Evolutionary conservation across 306 rosid genomes (phyloP).

Genomic region (Cicer judaicum): DNA sequence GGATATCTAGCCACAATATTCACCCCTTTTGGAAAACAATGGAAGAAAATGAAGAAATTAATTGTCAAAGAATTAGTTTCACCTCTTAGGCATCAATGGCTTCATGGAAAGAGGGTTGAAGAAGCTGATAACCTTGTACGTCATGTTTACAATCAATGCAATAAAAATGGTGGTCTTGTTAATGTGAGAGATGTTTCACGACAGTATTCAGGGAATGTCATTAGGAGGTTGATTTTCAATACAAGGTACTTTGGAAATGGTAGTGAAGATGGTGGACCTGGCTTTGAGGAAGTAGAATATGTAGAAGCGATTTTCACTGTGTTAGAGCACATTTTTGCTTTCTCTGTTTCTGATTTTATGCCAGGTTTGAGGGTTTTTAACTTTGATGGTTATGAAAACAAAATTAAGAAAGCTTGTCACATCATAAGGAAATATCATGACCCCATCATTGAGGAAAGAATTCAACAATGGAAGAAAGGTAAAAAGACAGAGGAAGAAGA

Average conservation of each 20-base stretch:
- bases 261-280: not conserved
- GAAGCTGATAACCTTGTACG: constrained; percentile 45
- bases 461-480: not conserved
- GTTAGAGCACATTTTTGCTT: constrained; percentile 20
- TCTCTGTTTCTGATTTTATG: constrained; percentile 40
- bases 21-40: constrained; percentile 29
- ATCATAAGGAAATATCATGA: not conserved
- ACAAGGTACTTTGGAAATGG: constrained; percentile 33
- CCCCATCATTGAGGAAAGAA: not conserved
- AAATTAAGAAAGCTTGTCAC: not conserved
- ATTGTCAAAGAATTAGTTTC: constrained; percentile 34
- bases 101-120: constrained; percentile 39
- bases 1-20: constrained; percentile 27
- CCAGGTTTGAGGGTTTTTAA: constrained; percentile 16
- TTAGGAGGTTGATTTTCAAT: constrained; percentile 41
- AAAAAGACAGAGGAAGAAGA: not conserved
- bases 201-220: constrained; percentile 37
- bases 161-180: not conserved
- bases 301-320: constrained; percentile 12
- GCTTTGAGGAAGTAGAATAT: not conserved
- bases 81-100: constrained; percentile 9
- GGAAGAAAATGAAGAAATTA: constrained; percentile 45
- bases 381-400: not conserved
- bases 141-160: constrained; percentile 21
- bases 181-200: not conserved